Evolutionary conservation across 2,329 filamentous ascomycete genomes (phyloP).

Genomic region (Cladosporium sp.): DNA sequence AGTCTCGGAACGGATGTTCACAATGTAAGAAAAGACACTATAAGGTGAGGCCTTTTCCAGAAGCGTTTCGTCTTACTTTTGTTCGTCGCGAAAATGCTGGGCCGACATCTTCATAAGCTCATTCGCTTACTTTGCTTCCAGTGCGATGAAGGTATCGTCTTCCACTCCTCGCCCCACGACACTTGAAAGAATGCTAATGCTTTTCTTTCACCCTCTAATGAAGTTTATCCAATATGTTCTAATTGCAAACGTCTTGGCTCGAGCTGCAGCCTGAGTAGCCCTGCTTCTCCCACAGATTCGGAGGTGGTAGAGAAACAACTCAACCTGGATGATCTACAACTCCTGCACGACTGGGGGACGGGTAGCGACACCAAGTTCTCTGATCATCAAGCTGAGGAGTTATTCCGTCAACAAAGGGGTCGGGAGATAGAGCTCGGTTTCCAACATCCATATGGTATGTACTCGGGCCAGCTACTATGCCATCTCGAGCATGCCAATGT

Average conservation of each 20-base stretch:
- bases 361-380: conserved; percentile 2
- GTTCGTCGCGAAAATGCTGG: background rate
- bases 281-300: background rate
- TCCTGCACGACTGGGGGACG: conserved; percentile 13
- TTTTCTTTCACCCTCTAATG: too few species aligned
- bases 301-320: conserved; percentile 3
- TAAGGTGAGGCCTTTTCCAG: conserved; percentile 27
- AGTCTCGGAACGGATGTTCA: conserved; percentile 36
- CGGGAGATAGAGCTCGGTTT: conserved; percentile 11
- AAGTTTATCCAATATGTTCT: conserved; percentile 14
- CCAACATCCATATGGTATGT: conserved; percentile 12
- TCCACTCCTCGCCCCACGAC: too few species aligned
- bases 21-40: conserved; percentile 38
- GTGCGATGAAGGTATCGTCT: too few species aligned
- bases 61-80: background rate
- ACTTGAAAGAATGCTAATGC: too few species aligned
- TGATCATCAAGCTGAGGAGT: background rate
- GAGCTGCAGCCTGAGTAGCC: conserved; percentile 13
- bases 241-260: conserved; percentile 12
- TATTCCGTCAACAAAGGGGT: conserved; percentile 1
- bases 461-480: background rate
- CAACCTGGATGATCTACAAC: conserved; percentile 14
- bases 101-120: background rate
- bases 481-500: too few species aligned
- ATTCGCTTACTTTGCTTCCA: conserved; percentile 7